These are phyloP conservation scores for Dryadomyces sulphureus DNA, from an alignment of 2,329 filamentous ascomycete species.

Conservation along the genomic window DNA sequence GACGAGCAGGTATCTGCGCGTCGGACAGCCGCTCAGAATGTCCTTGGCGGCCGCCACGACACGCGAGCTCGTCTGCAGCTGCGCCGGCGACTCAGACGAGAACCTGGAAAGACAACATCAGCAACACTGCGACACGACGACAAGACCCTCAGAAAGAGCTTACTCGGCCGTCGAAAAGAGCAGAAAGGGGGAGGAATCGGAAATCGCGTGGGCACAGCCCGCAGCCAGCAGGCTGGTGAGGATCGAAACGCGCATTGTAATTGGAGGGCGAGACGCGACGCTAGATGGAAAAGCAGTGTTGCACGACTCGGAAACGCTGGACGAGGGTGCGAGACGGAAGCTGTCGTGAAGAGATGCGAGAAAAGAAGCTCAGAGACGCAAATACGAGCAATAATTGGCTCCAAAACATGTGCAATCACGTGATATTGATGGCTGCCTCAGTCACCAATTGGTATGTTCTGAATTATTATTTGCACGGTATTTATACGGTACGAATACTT, in stretches of 20 bases:
- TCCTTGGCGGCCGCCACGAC: slow-evolving; percentile 27
- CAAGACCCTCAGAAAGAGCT: slow-evolving; percentile 19
- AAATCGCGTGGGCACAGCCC: slow-evolving; percentile 55
- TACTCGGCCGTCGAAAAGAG: slow-evolving; percentile 77
- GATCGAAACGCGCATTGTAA: slow-evolving; percentile 39
- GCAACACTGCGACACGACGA: neutral
- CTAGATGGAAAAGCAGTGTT: neutral
- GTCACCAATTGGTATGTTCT: too few relatives aligned
- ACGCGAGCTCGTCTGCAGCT: slow-evolving; percentile 34
- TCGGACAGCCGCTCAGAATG: slow-evolving; percentile 55
- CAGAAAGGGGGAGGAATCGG: slow-evolving; percentile 78
- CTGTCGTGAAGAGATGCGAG: neutral
- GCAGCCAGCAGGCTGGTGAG: slow-evolving; percentile 37
- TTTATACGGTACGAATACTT: too few relatives aligned
- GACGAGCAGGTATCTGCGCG: slow-evolving; percentile 62
- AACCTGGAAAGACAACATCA: slow-evolving; percentile 14
- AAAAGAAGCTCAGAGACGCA: neutral
- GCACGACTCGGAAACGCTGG: neutral
- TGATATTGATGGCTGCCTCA: too few relatives aligned
- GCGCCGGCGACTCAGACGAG: slow-evolving; percentile 18
- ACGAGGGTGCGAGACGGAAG: neutral
- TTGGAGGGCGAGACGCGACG: neutral
- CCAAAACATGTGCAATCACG: too few relatives aligned
- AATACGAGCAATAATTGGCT: too few relatives aligned
- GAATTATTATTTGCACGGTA: too few relatives aligned